phyloP scores from a whole-genome alignment of 805 yeast genomes.

The Yamadazyma akitaensis region DNA sequence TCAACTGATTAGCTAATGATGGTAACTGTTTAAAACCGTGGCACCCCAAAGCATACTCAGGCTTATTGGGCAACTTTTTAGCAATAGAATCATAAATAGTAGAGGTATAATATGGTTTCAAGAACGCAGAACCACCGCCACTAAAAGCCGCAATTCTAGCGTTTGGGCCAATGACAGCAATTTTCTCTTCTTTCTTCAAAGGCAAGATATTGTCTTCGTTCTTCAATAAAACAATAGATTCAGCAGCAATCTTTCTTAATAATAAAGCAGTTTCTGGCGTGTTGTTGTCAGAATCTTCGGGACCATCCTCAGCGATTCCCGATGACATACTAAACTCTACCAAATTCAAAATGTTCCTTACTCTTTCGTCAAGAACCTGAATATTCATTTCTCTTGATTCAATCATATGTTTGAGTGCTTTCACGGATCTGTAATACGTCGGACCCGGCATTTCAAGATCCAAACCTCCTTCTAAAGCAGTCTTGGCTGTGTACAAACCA shows the following conservation, averaged over 20 bases:
- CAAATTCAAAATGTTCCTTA: constrained; percentile 23
- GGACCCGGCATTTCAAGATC: constrained; percentile 38
- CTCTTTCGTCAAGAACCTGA: constrained; percentile 26
- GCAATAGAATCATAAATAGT: constrained; percentile 24
- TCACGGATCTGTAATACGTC: constrained; percentile 19
- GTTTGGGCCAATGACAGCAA: constrained; percentile 33
- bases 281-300: constrained; percentile 18
- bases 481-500: constrained; percentile 27
- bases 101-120: constrained; percentile 24
- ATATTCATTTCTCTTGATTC: constrained; percentile 23
- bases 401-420: constrained; percentile 22
- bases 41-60: constrained; percentile 30
- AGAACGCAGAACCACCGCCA: constrained; percentile 35
- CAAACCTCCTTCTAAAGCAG: constrained; percentile 26
- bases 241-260: constrained; percentile 22
- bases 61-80: constrained; percentile 14
- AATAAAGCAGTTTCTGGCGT: constrained; percentile 22
- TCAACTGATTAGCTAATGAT: constrained; percentile 20
- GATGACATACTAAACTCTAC: constrained; percentile 21
- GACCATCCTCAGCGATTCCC: constrained; percentile 20
- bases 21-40: constrained; percentile 29
- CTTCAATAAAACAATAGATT: constrained; percentile 28
- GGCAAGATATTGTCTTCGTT: constrained; percentile 27
- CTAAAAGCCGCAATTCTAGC: constrained; percentile 27
- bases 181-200: constrained; percentile 26